Evolutionary conservation across 1,284 basidiomycete genomes (phyloP).

Genomic region (Cryptococcus depauperatus): DNA sequence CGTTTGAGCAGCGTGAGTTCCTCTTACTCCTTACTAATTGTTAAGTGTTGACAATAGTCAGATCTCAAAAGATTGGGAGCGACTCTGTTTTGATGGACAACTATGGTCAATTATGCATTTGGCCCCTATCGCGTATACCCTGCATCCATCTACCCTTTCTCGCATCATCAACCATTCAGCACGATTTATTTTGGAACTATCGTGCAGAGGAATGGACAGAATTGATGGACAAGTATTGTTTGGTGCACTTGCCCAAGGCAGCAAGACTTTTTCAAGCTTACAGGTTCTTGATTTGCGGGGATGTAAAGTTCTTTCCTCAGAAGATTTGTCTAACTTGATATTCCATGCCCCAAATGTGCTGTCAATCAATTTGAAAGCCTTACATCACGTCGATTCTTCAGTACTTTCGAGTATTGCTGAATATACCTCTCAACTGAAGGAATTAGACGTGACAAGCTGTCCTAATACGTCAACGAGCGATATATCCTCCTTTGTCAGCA

Average conservation of each 20-base stretch:
- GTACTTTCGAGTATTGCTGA: neutral
- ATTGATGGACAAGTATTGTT: constrained; percentile 47
- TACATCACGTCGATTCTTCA: constrained; percentile 53
- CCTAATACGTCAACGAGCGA: constrained; percentile 59
- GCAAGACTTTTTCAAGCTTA: constrained; percentile 16
- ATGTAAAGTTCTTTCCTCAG: constrained; percentile 58
- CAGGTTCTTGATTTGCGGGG: constrained; percentile 61
- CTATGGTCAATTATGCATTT: constrained; percentile 66
- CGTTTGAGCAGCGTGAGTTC: constrained; percentile 64
- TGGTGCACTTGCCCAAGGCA: constrained; percentile 9
- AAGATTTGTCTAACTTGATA: constrained; percentile 62
- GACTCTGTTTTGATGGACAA: constrained; percentile 75
- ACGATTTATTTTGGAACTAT: constrained; percentile 58
- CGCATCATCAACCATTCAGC: constrained; percentile 46
- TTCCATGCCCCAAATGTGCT: constrained; percentile 58
- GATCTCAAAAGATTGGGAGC: constrained; percentile 75
- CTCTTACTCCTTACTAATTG: neutral
- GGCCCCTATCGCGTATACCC: constrained; percentile 51
- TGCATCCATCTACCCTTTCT: constrained; percentile 32
- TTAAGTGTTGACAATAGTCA: constrained; percentile 35
- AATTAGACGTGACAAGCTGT: constrained; percentile 69
- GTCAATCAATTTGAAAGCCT: constrained; percentile 58
- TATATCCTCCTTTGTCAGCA: constrained; percentile 39
- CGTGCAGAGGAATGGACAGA: constrained; percentile 58
- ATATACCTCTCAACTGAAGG: constrained; percentile 43